Evolutionary conservation across 495 filamentous ascomycete genomes (phyloP).

Genomic region (Entonaema liquescens): DNA sequence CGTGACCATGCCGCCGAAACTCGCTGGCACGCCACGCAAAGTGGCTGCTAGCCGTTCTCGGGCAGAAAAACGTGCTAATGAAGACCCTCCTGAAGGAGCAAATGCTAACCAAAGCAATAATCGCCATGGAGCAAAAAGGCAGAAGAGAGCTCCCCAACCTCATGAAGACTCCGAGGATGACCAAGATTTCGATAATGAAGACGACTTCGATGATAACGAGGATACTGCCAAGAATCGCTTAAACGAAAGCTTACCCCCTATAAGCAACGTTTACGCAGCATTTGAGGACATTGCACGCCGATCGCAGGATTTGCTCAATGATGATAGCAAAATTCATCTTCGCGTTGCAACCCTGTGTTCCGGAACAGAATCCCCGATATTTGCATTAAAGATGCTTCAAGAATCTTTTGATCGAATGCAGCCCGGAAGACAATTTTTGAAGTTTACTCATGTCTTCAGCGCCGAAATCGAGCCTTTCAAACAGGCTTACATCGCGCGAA

Average conservation of each 20-base stretch:
- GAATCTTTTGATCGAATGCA: slow-evolving; percentile 46
- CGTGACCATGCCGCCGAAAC: slow-evolving; percentile 7
- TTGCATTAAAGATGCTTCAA: slow-evolving; percentile 66
- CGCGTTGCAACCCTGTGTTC: slow-evolving; percentile 82
- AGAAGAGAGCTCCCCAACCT: not conserved
- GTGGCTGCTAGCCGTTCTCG: not conserved
- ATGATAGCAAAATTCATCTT: slow-evolving; percentile 43
- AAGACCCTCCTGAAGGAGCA: not conserved
- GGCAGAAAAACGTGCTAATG: not conserved
- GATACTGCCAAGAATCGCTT: slow-evolving; percentile 4
- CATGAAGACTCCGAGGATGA: not conserved
- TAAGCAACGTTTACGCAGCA: slow-evolving; percentile 43
- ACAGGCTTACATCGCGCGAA: slow-evolving; percentile 82
- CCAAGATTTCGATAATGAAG: not conserved
- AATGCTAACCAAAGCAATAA: not conserved
- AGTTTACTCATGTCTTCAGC: slow-evolving; percentile 74
- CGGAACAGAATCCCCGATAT: slow-evolving; percentile 80
- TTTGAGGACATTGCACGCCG: slow-evolving; percentile 45
- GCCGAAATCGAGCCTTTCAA: slow-evolving; percentile 82
- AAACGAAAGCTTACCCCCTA: slow-evolving; percentile 30
- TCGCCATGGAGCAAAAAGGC: not conserved
- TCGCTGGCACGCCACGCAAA: not conserved
- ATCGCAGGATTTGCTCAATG: not conserved
- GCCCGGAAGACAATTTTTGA: slow-evolving; percentile 41
- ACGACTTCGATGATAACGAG: too few species aligned